phyloP scores from a whole-genome alignment of 2,329 filamentous ascomycete genomes.

The Ascochyta viciae-villosae region DNA sequence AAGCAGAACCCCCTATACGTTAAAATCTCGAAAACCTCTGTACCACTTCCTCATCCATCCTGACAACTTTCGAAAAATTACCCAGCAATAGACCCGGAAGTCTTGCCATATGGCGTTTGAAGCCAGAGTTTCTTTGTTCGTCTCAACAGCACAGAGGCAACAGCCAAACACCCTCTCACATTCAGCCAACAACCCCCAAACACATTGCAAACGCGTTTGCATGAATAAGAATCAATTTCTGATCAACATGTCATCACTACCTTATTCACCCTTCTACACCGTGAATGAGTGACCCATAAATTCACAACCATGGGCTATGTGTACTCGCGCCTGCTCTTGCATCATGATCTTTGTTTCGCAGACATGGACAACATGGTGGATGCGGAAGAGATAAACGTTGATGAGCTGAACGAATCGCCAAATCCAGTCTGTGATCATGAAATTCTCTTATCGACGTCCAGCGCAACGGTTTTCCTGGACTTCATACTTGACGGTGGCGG shows the following conservation, averaged over 20 bases:
- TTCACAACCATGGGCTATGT: neutral
- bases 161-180: too few species aligned
- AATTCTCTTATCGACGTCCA: neutral
- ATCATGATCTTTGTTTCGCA: neutral
- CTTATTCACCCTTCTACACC: neutral
- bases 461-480: neutral
- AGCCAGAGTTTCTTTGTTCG: too few species aligned
- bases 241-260: neutral
- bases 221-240: too few species aligned
- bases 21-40: too few species aligned
- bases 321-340: neutral
- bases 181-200: neutral
- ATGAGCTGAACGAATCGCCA: neutral
- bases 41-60: too few species aligned
- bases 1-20: too few species aligned
- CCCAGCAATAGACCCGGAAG: too few species aligned
- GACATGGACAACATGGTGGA: neutral
- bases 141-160: too few species aligned
- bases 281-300: neutral
- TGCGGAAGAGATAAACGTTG: neutral
- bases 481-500: neutral
- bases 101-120: too few species aligned
- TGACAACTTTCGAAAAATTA: too few species aligned
- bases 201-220: neutral
- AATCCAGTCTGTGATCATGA: neutral